phyloP scores from a whole-genome alignment of 2,329 filamentous ascomycete species.

The Xylariales sp. region DNA sequence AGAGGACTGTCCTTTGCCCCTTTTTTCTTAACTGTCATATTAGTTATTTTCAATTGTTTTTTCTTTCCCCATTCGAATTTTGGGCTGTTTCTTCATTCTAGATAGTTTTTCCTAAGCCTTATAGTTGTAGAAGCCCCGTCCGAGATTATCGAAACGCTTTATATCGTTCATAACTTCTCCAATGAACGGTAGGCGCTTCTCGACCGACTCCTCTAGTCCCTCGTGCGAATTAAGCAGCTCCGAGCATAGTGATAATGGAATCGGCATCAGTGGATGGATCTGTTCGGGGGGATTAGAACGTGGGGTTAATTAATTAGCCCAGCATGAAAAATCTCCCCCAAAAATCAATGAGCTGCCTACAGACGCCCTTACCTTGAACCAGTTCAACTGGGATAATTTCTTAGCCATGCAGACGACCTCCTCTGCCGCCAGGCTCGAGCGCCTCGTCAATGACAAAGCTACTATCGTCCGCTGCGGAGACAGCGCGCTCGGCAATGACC shows the following conservation, averaged over 20 bases:
- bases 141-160: slow-evolving; percentile 25
- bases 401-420: slow-evolving; percentile 22
- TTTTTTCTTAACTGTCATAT: neutral
- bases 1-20: no score
- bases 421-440: slow-evolving; percentile 24
- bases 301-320: slow-evolving; percentile 1
- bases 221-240: slow-evolving; percentile 19
- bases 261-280: slow-evolving; percentile 26
- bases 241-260: slow-evolving; percentile 25
- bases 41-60: slow-evolving; percentile 3
- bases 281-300: neutral
- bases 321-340: neutral
- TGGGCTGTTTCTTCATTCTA: no score
- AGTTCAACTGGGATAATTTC: slow-evolving; percentile 25
- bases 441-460: slow-evolving; percentile 17
- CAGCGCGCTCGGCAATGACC: slow-evolving; percentile 10
- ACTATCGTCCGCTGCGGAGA: slow-evolving; percentile 16
- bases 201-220: slow-evolving; percentile 18
- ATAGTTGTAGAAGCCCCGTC: slow-evolving; percentile 23
- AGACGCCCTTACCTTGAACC: slow-evolving; percentile 20
- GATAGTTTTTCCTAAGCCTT: neutral
- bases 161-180: slow-evolving; percentile 23
- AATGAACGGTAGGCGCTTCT: slow-evolving; percentile 14
- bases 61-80: neutral
- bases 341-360: no score